phyloP scores from a whole-genome alignment of 2,329 filamentous ascomycete genomes.

The Cadophora luteo-olivacea region DNA sequence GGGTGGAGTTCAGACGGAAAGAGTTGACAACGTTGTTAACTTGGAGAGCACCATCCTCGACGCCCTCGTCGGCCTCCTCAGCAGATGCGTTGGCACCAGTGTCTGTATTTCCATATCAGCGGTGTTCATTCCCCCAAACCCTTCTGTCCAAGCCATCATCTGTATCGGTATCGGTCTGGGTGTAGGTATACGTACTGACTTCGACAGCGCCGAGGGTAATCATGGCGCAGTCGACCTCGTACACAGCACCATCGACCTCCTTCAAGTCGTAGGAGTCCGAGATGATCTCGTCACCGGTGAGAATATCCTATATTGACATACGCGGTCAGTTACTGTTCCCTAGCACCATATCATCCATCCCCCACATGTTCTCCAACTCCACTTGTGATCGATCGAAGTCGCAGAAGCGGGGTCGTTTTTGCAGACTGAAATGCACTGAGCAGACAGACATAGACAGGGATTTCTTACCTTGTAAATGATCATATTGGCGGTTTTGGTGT shows the following conservation, averaged over 20 bases:
- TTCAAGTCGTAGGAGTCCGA: conserved; percentile 91
- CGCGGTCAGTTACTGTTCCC: conserved; percentile 15
- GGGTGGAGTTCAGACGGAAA: conserved; percentile 83
- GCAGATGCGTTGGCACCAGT: conserved; percentile 97
- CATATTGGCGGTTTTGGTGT: conserved; percentile 62
- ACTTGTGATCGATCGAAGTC: conserved; percentile 9
- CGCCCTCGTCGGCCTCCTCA: conserved; percentile 80
- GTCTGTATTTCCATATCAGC: conserved; percentile 56
- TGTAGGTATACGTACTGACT: conserved; percentile 60
- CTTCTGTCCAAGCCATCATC: not conserved
- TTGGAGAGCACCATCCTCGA: conserved; percentile 72
- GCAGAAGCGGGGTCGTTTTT: conserved; percentile 19
- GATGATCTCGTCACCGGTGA: conserved; percentile 94
- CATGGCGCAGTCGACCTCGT: conserved; percentile 92
- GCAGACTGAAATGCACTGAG: not conserved
- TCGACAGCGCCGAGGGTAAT: conserved; percentile 78
- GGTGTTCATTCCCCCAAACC: not conserved
- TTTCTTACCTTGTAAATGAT: conserved; percentile 72
- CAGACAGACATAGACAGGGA: not conserved
- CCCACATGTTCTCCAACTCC: conserved; percentile 15
- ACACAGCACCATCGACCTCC: conserved; percentile 79
- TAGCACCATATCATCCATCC: conserved; percentile 5
- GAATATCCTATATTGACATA: conserved; percentile 70
- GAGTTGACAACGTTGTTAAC: conserved; percentile 95
- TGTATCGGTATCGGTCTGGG: not conserved